Evolutionary conservation across 2,329 filamentous ascomycete genomes (phyloP), one percentile per base, ranked within the genome.

Genomic region (Hypocrella siamensis): DNA sequence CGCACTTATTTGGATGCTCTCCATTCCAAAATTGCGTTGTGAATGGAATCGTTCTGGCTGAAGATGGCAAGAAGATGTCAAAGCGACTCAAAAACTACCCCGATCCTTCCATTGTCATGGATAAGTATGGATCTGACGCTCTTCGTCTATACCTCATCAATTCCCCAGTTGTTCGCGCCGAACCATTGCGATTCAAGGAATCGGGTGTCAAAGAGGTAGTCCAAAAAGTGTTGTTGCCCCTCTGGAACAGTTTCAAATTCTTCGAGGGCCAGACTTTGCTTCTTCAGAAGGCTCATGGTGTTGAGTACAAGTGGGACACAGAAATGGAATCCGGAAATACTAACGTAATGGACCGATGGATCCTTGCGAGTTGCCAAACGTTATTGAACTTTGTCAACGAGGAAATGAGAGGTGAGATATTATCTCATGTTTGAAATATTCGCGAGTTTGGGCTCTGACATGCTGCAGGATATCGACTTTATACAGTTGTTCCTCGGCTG

Each of bases 51-150:
- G 85, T 94, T 4, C 67, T 94, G 26, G 86, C 86, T 1, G 85
- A 93, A 51, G 84, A 93, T 47, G 88, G 88, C 34, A 94, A 93
- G 65, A 96, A 96, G 65, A 96, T 96, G 88, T 93, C 85, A 6
- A 96, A 96, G 59, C 75, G 88, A 33, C 65, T 93, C 35, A 92
- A 94, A 62, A 96, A 96, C 57, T 96, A 93, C 54, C 88, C 88
- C 0, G 85, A 93, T 46, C 88, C 88, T 9, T 63, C 63, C 35
- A 61, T 84, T 31, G 73, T 96, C 42, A 90, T 94, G 67, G 61
- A 79, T 35, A 79, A 79, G 47, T 93, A 93, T 51, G 88, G 88
- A 15, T 86, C 85, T 2, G 88, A 96, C 58, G 85, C 88, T 19
- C 70, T 96, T 31, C 78, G 88, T 34, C 66, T 96, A n/a, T 94